Base-by-base conservation (phyloP, 768 basidiomycete genomes). In the Chlorophyllum brunneum region DNA sequence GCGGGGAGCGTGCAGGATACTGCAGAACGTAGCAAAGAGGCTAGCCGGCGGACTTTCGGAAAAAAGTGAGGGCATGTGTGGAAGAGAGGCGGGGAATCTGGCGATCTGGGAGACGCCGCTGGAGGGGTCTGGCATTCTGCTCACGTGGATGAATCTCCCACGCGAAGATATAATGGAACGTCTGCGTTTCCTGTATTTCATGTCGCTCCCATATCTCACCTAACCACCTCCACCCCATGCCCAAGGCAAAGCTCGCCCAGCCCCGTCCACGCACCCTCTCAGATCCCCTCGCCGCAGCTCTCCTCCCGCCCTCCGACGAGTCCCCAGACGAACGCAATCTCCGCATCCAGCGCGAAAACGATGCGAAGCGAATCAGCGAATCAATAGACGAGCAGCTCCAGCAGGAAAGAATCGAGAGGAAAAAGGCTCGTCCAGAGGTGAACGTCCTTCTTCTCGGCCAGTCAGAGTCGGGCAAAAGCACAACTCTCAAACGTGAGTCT, bases 381-480 rank as follows among this genome's bases (percentile, higher is more conserved):
- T 71, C 73, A 18, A 93, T 93, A 61, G 90, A 93, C 68, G 83
- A 86, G 56, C 82, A 85, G 80, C 73, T 93, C 63, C 78, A 79
- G 53, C 71, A 74, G 58, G 89, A 92, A 61, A 69, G 76, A 53
- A 77, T 74, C 49, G 82, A 86, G 56, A 71, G 68, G 61, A 83
- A 77, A 69, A 83, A 77, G 65, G 64, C 67, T 33, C 81, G 77
- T 57, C 74, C 81, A 57, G 81, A 83, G 62, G 80, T 92, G 67
- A 85, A 85, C 63, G 80, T 92, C 47, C 73, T 92, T 49, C 75
- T 92, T 55, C 81, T 92, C 36, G 90, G 90, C 46, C 90, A 92
- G 77, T 91, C 89, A 56, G 89, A 92, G 76, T 90, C 87, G 61
- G 90, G 89, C 34, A 92, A 92, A 75, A 89, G 86, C 63, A 92